Evolutionary conservation across 352 stramenopile genomes (phyloP), one percentile per base, ranked within the genome.

Genomic region (Globisporangium cystogenes): DNA sequence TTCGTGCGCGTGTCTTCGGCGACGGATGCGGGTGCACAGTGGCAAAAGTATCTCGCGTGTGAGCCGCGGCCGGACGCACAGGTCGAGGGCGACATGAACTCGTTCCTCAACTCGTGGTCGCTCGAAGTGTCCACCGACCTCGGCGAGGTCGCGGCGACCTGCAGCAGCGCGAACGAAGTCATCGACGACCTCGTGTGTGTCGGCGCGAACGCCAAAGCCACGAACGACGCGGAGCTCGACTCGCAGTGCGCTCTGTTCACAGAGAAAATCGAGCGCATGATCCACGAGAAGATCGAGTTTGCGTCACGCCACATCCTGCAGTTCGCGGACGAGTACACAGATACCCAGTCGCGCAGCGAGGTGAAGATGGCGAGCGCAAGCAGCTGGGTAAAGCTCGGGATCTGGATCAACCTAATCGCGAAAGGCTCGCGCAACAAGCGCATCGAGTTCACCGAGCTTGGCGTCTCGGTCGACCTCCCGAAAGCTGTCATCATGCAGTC

Each of bases 401-500:
- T 90, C 26, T 93, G 82, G 82, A 60, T 90, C 12, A 90, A 93
- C 33, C 55, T 93, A 15, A 62, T 86, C 29, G 76, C 77, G 10
- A 90, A 88, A 62, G 78, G 76, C 0, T 86, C 71, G 8, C 79
- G 82, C 4, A 88, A 83, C 64, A 90, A 90, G 44, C 71, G 73
- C 24, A 81, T 93, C 27, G 79, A 93, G 53, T 93, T 93, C 39
- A 36, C 56, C 0, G 77, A 88, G 36, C 64, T 89, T 18, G 77
- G 79, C 8, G 53, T 85, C 6, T 68, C 65, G 18, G 73, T 93
- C 14, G 82, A 93, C 49, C 60, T 90, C n/a, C 79, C 82, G 0
- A 93, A 93, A 59, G 75, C 82, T 46, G 66, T 90, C 11, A 76
- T 90, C 45, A 62, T 87, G 36, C 82, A 93, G 62, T 86, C 79